Evolutionary conservation across 768 basidiomycete species (phyloP).

Genomic region (Termitomyces heimii): DNA sequence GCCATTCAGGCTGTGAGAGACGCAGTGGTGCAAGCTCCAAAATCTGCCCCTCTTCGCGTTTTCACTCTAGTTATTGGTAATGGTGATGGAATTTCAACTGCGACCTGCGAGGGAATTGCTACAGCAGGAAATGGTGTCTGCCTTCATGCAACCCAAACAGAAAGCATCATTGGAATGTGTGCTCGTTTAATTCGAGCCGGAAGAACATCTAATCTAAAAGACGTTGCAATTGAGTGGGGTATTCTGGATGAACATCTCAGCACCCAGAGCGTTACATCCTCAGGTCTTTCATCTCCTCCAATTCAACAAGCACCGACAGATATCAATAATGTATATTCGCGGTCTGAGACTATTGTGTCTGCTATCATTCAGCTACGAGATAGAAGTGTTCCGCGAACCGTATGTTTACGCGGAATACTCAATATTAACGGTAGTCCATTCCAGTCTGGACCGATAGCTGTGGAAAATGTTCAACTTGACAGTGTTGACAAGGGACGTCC

Average conservation of each 20-base stretch:
- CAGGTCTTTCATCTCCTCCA: slow-evolving; percentile 19
- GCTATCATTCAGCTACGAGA: slow-evolving; percentile 26
- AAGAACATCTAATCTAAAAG: slow-evolving; percentile 36
- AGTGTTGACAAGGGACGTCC: slow-evolving; percentile 26
- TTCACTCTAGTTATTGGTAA: slow-evolving; percentile 59
- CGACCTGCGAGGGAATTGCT: slow-evolving; percentile 50
- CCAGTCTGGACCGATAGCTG: slow-evolving; percentile 20
- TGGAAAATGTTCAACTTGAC: slow-evolving; percentile 24
- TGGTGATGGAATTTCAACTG: slow-evolving; percentile 43
- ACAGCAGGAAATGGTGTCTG: slow-evolving; percentile 44
- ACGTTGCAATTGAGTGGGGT: slow-evolving; percentile 47
- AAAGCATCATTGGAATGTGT: slow-evolving; percentile 43
- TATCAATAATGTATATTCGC: slow-evolving; percentile 28
- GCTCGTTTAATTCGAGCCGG: slow-evolving; percentile 46
- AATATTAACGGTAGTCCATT: slow-evolving; percentile 25
- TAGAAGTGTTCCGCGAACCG: slow-evolving; percentile 22
- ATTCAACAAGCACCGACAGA: slow-evolving; percentile 30
- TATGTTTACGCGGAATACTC: slow-evolving; percentile 28
- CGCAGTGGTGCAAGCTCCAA: slow-evolving; percentile 26
- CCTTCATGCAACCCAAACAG: slow-evolving; percentile 38
- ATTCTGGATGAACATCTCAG: slow-evolving; percentile 20
- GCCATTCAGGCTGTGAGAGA: slow-evolving; percentile 18
- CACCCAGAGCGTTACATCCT: slow-evolving; percentile 14
- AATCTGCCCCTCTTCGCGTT: slow-evolving; percentile 34
- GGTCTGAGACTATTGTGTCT: slow-evolving; percentile 27